Evolutionary conservation across 2,329 filamentous ascomycete genomes (phyloP), one percentile per base, ranked within the genome.

Genomic region (Claviceps sp.): DNA sequence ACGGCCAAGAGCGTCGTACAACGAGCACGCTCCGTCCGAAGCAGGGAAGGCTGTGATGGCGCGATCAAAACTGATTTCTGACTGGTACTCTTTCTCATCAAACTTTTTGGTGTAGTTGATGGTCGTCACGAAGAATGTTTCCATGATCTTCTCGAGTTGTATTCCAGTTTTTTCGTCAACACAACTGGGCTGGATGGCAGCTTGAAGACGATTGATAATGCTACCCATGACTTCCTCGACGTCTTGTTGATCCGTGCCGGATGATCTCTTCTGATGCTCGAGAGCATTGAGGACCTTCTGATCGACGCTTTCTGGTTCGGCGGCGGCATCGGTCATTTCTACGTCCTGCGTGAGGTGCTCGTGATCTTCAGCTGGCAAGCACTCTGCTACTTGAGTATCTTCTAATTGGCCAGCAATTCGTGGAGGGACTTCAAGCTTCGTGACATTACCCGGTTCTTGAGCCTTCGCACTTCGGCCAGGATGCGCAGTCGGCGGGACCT

Each of bases 221-320:
- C 91, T 93, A 53, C 88, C 88, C 71, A 96, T 90, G 45, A 96
- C 91, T 67, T 98, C 93, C 13, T 89, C 89, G 4, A 96, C 91
- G 67, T 98, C 93, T 68, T 98, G 90, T 62, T 98, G 93, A 37
- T 88, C 74, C 0, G 76, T 79, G 2, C 76, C 76, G 9, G 72
- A 73, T 36, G 68, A 69, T 60, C 71, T 56, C 51, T 70, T 70
- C 61, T 69, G 71, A 59, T 68, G 70, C 59, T 71, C 74, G 26
- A 71, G 68, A 5, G 67, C 74, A 51, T 61, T 69, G 45, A 65
- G 66, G 9, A 77, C 71, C 50, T 71, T 71, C 47, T 74, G 63
- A 22, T 77, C 72, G 13, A 78, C 59, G 3, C 68, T 68, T 48
- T 66, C 62, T 13, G 58, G 48, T 45, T 67, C 63, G n/a, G 61